Percentiles rank a stretch among this genome's conserved stretches.
phyloP scores from a whole-genome alignment of 352 stramenopile genomes.

The Peronospora farinosa region DNA sequence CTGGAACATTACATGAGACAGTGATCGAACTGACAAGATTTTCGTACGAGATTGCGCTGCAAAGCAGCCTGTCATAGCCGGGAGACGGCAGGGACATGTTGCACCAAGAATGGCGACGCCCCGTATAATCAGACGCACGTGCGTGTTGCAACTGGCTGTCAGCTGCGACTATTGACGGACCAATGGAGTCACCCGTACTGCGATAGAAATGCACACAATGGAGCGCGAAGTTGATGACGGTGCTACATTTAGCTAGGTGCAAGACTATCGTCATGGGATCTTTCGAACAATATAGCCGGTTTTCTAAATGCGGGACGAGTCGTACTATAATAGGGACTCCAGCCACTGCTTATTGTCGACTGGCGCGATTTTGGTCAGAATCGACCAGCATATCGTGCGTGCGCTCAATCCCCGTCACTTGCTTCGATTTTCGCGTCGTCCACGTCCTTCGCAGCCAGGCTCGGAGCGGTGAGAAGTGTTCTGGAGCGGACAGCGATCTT shows the following conservation, averaged over 20 bases:
- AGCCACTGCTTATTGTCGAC: conserved; percentile 10
- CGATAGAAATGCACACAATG: conserved; percentile 3
- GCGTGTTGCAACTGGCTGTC: conserved; percentile 5
- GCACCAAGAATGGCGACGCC: conserved; percentile 8
- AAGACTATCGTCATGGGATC: conserved; percentile 7
- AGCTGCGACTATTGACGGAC: conserved; percentile 9
- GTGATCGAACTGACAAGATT: conserved; percentile 3
- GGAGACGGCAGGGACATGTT: not conserved
- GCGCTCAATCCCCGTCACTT: conserved; percentile 4
- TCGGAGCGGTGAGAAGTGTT: conserved; percentile 1
- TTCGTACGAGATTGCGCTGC: not conserved
- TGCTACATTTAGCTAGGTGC: not conserved
- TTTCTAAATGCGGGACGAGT: conserved; percentile 6
- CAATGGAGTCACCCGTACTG: conserved; percentile 2
- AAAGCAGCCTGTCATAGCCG: not conserved
- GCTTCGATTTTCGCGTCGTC: conserved; percentile 12
- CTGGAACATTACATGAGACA: not conserved
- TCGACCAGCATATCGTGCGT: not conserved
- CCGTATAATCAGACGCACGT: conserved; percentile 26
- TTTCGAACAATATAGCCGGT: conserved; percentile 28
- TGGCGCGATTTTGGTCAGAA: not conserved
- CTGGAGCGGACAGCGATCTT: conserved; percentile 14
- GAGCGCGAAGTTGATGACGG: conserved; percentile 4
- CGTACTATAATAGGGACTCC: conserved; percentile 4
- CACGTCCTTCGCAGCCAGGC: not conserved